Percentiles rank a stretch among this genome's conserved stretches.
Evolutionary conservation across 257 asterid genomes (phyloP).

Genomic region (Solanum virginianum): DNA sequence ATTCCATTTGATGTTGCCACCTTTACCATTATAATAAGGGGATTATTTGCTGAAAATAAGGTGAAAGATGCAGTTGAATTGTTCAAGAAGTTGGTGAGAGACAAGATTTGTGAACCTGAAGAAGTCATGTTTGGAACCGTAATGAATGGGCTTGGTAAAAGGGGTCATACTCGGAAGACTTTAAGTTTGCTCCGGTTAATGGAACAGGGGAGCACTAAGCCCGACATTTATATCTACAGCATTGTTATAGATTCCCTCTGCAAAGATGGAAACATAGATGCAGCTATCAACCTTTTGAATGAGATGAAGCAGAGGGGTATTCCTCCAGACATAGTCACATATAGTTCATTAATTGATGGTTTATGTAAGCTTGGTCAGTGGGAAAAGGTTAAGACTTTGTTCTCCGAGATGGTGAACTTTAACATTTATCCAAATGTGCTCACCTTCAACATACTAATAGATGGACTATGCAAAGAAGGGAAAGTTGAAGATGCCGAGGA

Average conservation of each 20-base stretch:
- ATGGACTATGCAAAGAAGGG: conserved; percentile 6
- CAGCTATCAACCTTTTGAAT: background rate
- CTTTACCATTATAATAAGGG: conserved; percentile 4
- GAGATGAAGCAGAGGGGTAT: conserved; percentile 7
- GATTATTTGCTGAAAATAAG: conserved; percentile 1
- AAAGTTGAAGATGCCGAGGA: background rate
- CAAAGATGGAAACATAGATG: conserved; percentile 8
- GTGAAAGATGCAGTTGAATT: background rate
- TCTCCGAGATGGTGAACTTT: background rate
- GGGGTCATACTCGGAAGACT: conserved; percentile 1
- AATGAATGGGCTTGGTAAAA: conserved; percentile 18
- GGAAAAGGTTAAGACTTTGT: background rate
- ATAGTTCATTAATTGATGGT: conserved; percentile 1
- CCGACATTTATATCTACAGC: background rate
- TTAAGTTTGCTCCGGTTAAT: too few relatives aligned
- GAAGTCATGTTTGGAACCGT: background rate
- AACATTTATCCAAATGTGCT: background rate
- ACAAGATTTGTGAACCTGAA: conserved; percentile 10
- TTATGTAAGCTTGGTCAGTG: conserved; percentile 3
- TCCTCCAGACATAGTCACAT: background rate
- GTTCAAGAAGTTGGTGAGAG: conserved; percentile 10
- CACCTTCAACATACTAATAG: background rate
- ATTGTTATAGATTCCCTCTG: conserved; percentile 9
- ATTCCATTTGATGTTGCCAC: background rate
- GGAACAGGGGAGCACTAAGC: background rate